Evolutionary conservation across 306 rosid genomes (phyloP).

Genomic region (Trifolium fragiferum): DNA sequence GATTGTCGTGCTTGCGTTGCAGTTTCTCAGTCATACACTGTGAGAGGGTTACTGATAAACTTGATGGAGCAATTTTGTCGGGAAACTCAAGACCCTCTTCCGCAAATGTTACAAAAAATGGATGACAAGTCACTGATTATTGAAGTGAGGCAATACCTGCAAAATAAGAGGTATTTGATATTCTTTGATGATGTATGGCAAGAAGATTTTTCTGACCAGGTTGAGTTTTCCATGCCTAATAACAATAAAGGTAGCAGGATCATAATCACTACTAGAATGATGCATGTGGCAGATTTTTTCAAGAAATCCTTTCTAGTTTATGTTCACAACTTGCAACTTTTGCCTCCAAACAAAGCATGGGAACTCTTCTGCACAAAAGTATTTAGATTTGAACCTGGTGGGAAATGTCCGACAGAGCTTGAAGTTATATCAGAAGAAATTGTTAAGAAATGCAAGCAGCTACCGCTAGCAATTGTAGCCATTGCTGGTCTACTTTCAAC

Average conservation of each 20-base stretch:
- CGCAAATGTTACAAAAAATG: neutral
- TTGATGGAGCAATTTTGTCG: slow-evolving; percentile 10
- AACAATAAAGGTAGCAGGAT: slow-evolving; percentile 3
- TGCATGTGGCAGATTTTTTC: slow-evolving; percentile 11
- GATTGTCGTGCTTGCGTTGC: neutral
- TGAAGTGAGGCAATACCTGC: slow-evolving; percentile 13
- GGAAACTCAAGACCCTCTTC: neutral
- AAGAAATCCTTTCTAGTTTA: slow-evolving; percentile 10
- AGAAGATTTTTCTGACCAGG: neutral
- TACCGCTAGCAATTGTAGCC: slow-evolving; percentile 18
- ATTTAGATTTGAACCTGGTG: neutral
- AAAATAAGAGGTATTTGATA: slow-evolving; percentile 11
- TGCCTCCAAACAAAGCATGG: slow-evolving; percentile 5
- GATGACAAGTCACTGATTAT: neutral
- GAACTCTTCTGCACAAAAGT: slow-evolving; percentile 11
- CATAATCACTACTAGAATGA: slow-evolving; percentile 18
- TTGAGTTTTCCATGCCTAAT: slow-evolving; percentile 11
- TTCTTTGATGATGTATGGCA: slow-evolving; percentile 25
- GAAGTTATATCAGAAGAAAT: neutral
- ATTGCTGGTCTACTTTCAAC: slow-evolving; percentile 21
- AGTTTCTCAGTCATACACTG: neutral
- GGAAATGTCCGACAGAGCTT: slow-evolving; percentile 4
- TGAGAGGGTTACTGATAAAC: neutral
- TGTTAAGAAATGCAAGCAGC: slow-evolving; percentile 7
- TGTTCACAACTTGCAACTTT: slow-evolving; percentile 22